Evolutionary conservation across 352 stramenopile species (phyloP).

Genomic region (Globisporangium recalcitrans): DNA sequence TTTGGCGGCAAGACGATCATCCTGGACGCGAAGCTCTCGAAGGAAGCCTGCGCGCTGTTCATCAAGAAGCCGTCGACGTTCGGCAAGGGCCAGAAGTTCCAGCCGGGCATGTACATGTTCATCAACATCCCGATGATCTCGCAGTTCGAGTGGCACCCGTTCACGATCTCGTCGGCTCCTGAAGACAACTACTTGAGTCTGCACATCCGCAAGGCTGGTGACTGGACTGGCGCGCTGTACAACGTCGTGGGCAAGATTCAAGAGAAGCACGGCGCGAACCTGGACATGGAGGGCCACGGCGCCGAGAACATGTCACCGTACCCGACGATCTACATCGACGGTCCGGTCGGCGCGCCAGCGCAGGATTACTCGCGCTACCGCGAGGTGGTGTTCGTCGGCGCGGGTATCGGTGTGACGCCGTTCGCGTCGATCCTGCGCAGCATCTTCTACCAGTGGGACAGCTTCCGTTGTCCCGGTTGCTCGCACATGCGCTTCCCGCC

Average conservation of each 20-base stretch:
- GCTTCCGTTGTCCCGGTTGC: conserved; percentile 49
- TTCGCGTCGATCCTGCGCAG: conserved; percentile 68
- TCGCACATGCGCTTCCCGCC: conserved; percentile 50
- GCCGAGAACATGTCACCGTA: conserved; percentile 29
- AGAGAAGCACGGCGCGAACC: conserved; percentile 13
- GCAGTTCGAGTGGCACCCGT: conserved; percentile 83
- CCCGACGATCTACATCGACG: conserved; percentile 51
- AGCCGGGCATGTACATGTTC: conserved; percentile 80
- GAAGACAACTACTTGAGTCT: conserved; percentile 62
- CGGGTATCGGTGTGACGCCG: conserved; percentile 65
- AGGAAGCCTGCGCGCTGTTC: conserved; percentile 56
- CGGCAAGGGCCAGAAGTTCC: conserved; percentile 39
- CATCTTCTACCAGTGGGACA: conserved; percentile 64
- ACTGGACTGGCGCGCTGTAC: conserved; percentile 63
- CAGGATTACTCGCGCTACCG: conserved; percentile 61
- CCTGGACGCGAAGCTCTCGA: conserved; percentile 37
- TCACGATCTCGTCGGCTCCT: conserved; percentile 84
- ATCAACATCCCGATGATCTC: conserved; percentile 78
- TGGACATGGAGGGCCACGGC: conserved; percentile 30
- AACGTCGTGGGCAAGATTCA: conserved; percentile 38
- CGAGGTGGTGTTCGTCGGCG: conserved; percentile 61
- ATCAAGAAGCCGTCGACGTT: conserved; percentile 60
- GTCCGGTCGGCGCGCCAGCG: conserved; percentile 47
- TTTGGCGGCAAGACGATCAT: conserved; percentile 51
- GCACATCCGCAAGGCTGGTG: conserved; percentile 60